Conservation (phyloP, 31 red algal species). For the Odonthalia washingtoniensis region DNA sequence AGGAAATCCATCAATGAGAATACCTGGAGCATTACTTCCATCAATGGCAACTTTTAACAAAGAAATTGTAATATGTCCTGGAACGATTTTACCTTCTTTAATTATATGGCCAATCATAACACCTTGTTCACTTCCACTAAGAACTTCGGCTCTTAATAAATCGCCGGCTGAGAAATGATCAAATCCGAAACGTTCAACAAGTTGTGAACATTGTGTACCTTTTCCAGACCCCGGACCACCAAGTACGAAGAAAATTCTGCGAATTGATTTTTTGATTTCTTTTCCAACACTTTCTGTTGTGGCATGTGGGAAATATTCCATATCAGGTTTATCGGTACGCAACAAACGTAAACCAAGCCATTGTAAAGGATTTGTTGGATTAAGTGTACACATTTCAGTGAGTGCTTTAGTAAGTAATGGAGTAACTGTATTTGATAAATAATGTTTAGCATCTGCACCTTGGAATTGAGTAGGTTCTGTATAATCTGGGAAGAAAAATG, state of each 20-base stretch:
- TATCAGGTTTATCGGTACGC: not conserved
- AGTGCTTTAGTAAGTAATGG: conserved; percentile 79
- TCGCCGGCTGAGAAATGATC: conserved; percentile 93
- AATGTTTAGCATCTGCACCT: conserved; percentile 83
- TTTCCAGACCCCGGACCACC: conserved; percentile 96
- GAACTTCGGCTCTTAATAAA: conserved; percentile 86
- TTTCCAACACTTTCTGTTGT: not conserved
- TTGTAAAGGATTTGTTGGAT: conserved; percentile 77
- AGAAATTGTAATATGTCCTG: conserved; percentile 82
- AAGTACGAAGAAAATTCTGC: conserved; percentile 90
- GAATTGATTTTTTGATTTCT: conserved; percentile 22
- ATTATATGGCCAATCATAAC: conserved; percentile 87
- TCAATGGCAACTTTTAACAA: conserved; percentile 84
- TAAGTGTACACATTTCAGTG: conserved; percentile 83
- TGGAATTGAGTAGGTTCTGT: conserved; percentile 33
- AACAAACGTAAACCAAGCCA: conserved; percentile 82
- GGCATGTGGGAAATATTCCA: not conserved
- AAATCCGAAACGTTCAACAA: conserved; percentile 78
- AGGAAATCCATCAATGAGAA: conserved; percentile 99
- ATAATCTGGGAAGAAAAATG: conserved; percentile 74
- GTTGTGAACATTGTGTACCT: conserved; percentile 89
- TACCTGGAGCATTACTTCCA: conserved; percentile 66
- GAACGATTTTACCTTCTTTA: conserved; percentile 90
- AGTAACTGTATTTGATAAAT: conserved; percentile 75
- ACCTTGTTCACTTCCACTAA: conserved; percentile 56